Evolutionary conservation across 225 moss, liverwort and hornwort genomes (phyloP).

Genomic region (Climacium dendroides): DNA sequence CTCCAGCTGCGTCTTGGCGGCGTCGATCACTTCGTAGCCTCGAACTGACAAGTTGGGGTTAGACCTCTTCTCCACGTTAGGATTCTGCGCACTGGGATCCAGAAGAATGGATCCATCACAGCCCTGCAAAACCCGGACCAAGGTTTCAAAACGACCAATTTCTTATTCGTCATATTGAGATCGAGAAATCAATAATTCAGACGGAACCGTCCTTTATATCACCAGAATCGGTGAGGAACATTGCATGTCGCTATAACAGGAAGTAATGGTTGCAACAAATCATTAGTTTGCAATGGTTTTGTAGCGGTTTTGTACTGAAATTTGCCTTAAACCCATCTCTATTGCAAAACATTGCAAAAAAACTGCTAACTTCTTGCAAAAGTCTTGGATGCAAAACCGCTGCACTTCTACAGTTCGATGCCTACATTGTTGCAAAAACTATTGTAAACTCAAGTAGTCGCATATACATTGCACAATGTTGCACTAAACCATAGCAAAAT

Average conservation of each 20-base stretch:
- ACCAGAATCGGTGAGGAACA: background rate
- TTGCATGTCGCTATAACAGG: background rate
- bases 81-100: constrained; percentile 12
- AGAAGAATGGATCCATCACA: constrained; percentile 68
- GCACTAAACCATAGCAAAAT: background rate
- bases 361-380: background rate
- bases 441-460: too few species aligned
- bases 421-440: background rate
- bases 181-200: background rate
- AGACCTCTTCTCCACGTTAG: constrained; percentile 36
- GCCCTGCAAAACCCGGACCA: constrained; percentile 22
- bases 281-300: background rate
- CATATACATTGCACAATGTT: background rate
- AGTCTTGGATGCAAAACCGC: background rate
- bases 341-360: background rate
- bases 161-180: too few species aligned
- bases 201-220: background rate
- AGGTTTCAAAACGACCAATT: background rate
- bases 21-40: constrained; percentile 40
- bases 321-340: background rate
- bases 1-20: constrained; percentile 46
- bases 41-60: constrained; percentile 35
- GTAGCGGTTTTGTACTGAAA: background rate
- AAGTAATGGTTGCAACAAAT: background rate
- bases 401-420: too few species aligned